Conservation (phyloP, 139 green algal species). For the Edaphochlamys debaryana region DNA sequence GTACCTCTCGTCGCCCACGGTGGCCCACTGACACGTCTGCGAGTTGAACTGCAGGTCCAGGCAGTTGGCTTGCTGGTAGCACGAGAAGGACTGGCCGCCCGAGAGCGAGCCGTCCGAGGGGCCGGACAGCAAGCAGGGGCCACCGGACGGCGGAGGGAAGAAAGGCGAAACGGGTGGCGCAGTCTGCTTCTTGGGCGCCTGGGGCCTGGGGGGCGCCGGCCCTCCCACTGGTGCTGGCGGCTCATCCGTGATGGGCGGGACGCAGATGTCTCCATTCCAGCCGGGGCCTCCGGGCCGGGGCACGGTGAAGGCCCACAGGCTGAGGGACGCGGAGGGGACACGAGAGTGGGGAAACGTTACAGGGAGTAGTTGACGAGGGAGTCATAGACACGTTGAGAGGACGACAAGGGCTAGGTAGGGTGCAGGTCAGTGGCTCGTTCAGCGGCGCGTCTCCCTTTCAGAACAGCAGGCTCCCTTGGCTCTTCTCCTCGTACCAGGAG, state of each 20-base stretch:
- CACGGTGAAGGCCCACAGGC: background rate
- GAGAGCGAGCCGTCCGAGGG: background rate
- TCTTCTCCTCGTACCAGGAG: background rate
- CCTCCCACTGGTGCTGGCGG: background rate
- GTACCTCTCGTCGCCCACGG: background rate
- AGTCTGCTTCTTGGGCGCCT: background rate
- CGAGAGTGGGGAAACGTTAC: no score
- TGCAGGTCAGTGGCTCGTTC: no score
- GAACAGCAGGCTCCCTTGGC: no score
- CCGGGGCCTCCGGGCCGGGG: background rate
- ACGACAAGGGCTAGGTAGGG: no score
- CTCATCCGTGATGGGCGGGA: background rate
- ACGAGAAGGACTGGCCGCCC: background rate
- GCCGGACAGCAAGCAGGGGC: background rate
- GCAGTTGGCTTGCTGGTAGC: background rate
- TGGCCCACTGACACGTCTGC: background rate
- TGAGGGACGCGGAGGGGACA: no score
- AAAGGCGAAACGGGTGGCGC: background rate
- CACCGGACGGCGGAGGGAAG: no score
- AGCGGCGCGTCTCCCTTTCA: no score
- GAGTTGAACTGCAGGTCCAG: background rate
- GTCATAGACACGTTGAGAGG: no score
- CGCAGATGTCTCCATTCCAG: background rate
- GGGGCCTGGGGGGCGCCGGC: background rate
- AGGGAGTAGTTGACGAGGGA: no score